These are phyloP conservation scores for Penicillium brasilianum DNA, from an alignment of 2,329 filamentous ascomycete genomes.

Conservation along the genomic window DNA sequence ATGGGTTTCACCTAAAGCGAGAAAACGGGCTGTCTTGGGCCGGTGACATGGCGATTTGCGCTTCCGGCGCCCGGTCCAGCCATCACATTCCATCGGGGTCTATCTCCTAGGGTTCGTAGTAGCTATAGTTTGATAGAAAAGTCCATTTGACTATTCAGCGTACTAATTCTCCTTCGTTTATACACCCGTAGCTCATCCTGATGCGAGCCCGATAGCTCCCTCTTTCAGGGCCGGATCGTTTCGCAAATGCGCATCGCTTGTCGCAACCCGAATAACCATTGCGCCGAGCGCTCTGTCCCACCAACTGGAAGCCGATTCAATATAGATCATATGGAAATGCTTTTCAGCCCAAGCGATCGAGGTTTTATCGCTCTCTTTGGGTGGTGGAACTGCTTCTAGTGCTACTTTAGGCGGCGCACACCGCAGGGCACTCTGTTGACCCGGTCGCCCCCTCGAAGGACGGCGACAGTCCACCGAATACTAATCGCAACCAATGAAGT, in stretches of 20 bases:
- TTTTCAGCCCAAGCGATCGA: neutral
- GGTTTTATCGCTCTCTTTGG: neutral
- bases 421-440: conserved; percentile 19
- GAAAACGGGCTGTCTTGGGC: conserved; percentile 39
- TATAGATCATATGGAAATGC: neutral
- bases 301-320: conserved; percentile 8
- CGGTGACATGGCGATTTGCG: conserved; percentile 41
- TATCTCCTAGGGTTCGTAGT: neutral
- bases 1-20: conserved; percentile 50
- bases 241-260: conserved; percentile 33
- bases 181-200: neutral
- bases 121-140: neutral
- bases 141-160: neutral
- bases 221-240: conserved; percentile 11
- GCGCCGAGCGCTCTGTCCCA: conserved; percentile 32
- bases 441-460: conserved; percentile 13
- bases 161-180: neutral
- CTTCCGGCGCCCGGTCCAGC: conserved; percentile 29
- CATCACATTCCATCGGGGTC: conserved; percentile 26
- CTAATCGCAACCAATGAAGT: neutral
- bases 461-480: neutral
- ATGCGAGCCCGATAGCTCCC: conserved; percentile 2
- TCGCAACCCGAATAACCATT: conserved; percentile 32
- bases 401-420: conserved; percentile 7
- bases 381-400: neutral